These are phyloP conservation scores for Gentiana dahurica DNA, from an alignment of 257 asterid species.

Conservation along the genomic window DNA sequence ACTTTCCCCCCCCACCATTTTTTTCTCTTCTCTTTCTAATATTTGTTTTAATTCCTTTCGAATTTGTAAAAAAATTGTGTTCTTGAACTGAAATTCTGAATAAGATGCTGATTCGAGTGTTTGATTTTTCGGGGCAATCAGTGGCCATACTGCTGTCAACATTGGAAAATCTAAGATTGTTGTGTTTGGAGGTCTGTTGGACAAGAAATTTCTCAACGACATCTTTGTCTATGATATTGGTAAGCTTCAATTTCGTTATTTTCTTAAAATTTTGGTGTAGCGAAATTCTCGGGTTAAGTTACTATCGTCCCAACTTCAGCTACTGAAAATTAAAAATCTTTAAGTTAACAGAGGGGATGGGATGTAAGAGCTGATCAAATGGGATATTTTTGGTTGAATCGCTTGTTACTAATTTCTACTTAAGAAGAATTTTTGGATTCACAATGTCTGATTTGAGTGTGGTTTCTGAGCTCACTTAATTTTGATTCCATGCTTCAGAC, in stretches of 20 bases:
- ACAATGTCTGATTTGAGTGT: background rate
- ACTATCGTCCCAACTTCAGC: too few relatives aligned
- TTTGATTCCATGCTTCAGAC: slow-evolving; percentile 40
- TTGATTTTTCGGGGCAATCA: slow-evolving; percentile 22
- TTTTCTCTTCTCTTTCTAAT: background rate
- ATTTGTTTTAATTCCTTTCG: background rate
- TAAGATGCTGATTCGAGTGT: background rate
- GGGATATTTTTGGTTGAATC: background rate
- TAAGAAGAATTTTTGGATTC: background rate
- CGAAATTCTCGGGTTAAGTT: too few relatives aligned
- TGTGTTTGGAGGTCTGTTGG: slow-evolving; percentile 77
- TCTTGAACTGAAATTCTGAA: background rate
- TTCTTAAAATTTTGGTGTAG: background rate
- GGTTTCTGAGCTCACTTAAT: background rate
- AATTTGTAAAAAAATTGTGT: background rate
- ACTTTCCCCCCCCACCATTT: background rate
- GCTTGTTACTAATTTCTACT: background rate
- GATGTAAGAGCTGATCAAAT: background rate
- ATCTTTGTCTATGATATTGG: slow-evolving; percentile 76
- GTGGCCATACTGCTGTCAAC: slow-evolving; percentile 90
- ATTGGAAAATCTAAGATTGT: slow-evolving; percentile 86
- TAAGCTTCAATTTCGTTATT: slow-evolving; percentile 11
- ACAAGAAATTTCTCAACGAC: slow-evolving; percentile 74
- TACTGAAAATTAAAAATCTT: too few relatives aligned
- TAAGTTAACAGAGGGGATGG: too few relatives aligned